Percentiles rank a stretch among this genome's conserved stretches.
phyloP scores from a whole-genome alignment of 1,284 basidiomycete genomes.

The Cutaneotrichosporon arboriforme region DNA sequence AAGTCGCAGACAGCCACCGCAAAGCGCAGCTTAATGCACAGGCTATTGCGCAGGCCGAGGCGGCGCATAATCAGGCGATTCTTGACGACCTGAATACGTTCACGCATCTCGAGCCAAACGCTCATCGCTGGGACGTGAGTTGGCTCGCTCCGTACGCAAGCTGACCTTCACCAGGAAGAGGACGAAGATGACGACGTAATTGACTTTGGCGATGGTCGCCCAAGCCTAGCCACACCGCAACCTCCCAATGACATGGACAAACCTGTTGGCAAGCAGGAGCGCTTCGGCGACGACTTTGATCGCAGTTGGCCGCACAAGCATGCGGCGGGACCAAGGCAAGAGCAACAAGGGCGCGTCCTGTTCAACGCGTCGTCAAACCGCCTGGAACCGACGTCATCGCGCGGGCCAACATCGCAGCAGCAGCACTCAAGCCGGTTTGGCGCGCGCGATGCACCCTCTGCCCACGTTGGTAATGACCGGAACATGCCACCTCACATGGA shows the following conservation, averaged over 20 bases:
- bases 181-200: slow-evolving; percentile 84
- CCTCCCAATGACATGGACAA: slow-evolving; percentile 32
- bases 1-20: slow-evolving; percentile 64
- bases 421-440: slow-evolving; percentile 39
- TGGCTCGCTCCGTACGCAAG: background rate
- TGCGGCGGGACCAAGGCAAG: slow-evolving; percentile 4
- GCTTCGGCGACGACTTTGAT: slow-evolving; percentile 72
- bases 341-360: slow-evolving; percentile 54
- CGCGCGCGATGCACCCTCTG: slow-evolving; percentile 28
- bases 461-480: slow-evolving; percentile 6
- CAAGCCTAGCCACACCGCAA: slow-evolving; percentile 56
- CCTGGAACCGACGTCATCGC: slow-evolving; percentile 54
- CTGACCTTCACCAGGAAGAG: slow-evolving; percentile 63
- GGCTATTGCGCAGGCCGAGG: slow-evolving; percentile 46
- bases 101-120: slow-evolving; percentile 82
- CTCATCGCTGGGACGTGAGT: slow-evolving; percentile 91
- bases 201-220: slow-evolving; percentile 88
- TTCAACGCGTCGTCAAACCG: slow-evolving; percentile 86
- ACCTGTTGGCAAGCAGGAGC: slow-evolving; percentile 41
- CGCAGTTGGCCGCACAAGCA: slow-evolving; percentile 72
- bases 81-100: slow-evolving; percentile 67
- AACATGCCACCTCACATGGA: slow-evolving; percentile 22
- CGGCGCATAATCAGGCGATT: slow-evolving; percentile 58
- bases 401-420: slow-evolving; percentile 27
- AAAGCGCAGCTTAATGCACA: slow-evolving; percentile 33